Conservation (phyloP, 2,329 filamentous ascomycete genomes). For the Aspergillus fumigatus region DNA sequence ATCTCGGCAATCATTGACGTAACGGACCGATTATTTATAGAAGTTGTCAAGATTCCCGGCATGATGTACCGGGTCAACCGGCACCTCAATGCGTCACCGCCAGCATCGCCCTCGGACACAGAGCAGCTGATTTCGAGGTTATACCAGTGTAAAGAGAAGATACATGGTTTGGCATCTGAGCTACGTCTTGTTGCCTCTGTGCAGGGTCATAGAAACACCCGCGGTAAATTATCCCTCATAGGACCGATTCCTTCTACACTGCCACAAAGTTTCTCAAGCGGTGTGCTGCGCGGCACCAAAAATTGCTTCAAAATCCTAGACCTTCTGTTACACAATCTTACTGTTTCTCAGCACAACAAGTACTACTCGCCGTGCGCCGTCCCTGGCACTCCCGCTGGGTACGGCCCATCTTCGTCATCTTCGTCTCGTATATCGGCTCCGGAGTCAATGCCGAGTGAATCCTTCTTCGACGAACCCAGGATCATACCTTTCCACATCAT, state of each 20-base stretch:
- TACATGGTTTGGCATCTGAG: conserved; percentile 1
- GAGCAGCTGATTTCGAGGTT: background rate
- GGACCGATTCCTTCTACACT: conserved; percentile 19
- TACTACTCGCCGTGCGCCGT: no score
- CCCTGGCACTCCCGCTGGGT: background rate
- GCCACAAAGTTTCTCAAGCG: conserved; percentile 19
- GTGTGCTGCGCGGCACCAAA: conserved; percentile 17
- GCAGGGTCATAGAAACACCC: conserved; percentile 6
- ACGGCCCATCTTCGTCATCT: background rate
- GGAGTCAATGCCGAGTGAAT: background rate
- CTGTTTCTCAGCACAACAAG: background rate
- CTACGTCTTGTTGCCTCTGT: conserved; percentile 14
- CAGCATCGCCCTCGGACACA: background rate
- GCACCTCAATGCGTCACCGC: conserved; percentile 3
- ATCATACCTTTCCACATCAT: conserved; percentile 12
- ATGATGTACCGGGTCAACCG: conserved; percentile 12
- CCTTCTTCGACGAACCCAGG: background rate
- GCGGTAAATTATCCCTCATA: conserved; percentile 11
- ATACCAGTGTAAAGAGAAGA: background rate
- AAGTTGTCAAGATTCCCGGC: conserved; percentile 20
- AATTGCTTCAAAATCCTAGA: conserved; percentile 13
- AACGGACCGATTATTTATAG: conserved; percentile 21
- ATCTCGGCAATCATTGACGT: conserved; percentile 21
- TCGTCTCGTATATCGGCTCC: background rate
- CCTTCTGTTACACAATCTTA: conserved; percentile 13